Percentiles rank a stretch among this genome's conserved stretches.
phyloP scores from a whole-genome alignment of 2,329 filamentous ascomycete species.

The Thielaviopsis ethacetica region DNA sequence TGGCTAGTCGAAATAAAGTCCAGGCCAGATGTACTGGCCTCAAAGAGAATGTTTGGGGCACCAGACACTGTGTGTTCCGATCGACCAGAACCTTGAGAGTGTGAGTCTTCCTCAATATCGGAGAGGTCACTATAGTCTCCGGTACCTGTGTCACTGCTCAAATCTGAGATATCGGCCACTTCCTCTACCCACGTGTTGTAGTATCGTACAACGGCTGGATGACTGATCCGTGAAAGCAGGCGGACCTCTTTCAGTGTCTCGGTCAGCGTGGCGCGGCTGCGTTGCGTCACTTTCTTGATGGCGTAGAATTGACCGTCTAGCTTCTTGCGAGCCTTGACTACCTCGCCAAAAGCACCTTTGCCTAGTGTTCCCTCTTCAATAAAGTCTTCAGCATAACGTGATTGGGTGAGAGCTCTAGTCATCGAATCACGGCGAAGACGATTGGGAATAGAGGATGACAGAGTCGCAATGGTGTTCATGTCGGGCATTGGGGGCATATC shows the following conservation, averaged over 20 bases:
- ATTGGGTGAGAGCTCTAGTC: slow-evolving; percentile 29
- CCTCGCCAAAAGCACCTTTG: slow-evolving; percentile 89
- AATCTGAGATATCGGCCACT: slow-evolving; percentile 24
- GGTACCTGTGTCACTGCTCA: slow-evolving; percentile 32
- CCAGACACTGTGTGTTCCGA: slow-evolving; percentile 20
- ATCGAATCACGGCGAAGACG: slow-evolving; percentile 47
- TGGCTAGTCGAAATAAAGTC: slow-evolving; percentile 57
- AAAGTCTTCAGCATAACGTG: slow-evolving; percentile 78
- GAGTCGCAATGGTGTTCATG: slow-evolving; percentile 6
- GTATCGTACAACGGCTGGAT: slow-evolving; percentile 74
- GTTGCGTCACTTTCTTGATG: slow-evolving; percentile 87
- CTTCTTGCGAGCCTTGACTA: slow-evolving; percentile 88
- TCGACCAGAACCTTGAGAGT: background rate
- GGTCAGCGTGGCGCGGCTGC: slow-evolving; percentile 53
- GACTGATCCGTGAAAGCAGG: slow-evolving; percentile 79
- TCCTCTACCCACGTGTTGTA: slow-evolving; percentile 93
- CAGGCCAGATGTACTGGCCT: slow-evolving; percentile 52
- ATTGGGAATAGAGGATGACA: slow-evolving; percentile 25
- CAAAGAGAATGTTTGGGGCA: slow-evolving; percentile 26
- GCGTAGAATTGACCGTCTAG: slow-evolving; percentile 88
- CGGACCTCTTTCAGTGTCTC: slow-evolving; percentile 76
- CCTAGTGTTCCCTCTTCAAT: slow-evolving; percentile 78
- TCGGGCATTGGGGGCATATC: slow-evolving; percentile 21
- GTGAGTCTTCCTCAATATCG: slow-evolving; percentile 19
- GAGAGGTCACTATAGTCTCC: slow-evolving; percentile 34